A percentile compares a stretch with the other conserved stretches of the same genome.
phyloP scores from a whole-genome alignment of 345 rosid genomes.

The Camelina hispida region DNA sequence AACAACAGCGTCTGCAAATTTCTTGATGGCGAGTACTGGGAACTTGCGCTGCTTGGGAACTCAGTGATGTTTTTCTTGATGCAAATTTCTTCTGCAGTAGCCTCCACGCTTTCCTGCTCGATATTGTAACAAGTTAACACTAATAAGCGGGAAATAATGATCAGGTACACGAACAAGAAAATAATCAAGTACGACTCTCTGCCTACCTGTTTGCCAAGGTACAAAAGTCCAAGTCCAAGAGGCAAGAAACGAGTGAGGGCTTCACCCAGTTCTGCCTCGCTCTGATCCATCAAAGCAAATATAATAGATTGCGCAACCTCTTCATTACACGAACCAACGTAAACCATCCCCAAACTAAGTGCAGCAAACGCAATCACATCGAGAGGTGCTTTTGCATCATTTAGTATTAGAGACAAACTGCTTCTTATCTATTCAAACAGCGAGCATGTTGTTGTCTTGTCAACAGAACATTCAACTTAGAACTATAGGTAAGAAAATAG shows the following conservation, averaged over 20 bases:
- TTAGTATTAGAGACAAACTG: slow-evolving; percentile 68
- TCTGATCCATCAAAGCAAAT: slow-evolving; percentile 84
- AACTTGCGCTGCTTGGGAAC: no score
- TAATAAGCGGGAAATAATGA: slow-evolving; percentile 23
- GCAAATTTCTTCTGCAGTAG: slow-evolving; percentile 95
- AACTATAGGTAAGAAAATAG: slow-evolving; percentile 15
- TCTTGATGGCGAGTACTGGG: no score
- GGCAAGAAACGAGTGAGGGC: slow-evolving; percentile 85
- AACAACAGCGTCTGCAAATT: slow-evolving; percentile 75
- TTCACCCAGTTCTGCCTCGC: slow-evolving; percentile 80
- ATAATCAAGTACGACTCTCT: slow-evolving; percentile 7
- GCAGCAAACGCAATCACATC: slow-evolving; percentile 91
- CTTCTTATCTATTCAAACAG: slow-evolving; percentile 60
- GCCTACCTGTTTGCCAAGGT: slow-evolving; percentile 95
- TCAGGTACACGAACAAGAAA: slow-evolving; percentile 28
- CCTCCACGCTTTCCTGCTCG: slow-evolving; percentile 86
- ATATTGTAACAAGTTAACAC: slow-evolving; percentile 28
- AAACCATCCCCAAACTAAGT: slow-evolving; percentile 88
- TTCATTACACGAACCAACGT: slow-evolving; percentile 94
- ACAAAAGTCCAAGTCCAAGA: slow-evolving; percentile 93
- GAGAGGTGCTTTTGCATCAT: slow-evolving; percentile 70
- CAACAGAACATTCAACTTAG: slow-evolving; percentile 21
- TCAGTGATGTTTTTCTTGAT: no score
- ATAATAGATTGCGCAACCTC: slow-evolving; percentile 93
- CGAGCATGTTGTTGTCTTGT: slow-evolving; percentile 22